Evolutionary conservation across 2,329 filamentous ascomycete species (phyloP), one percentile per base, ranked within the genome.

Genomic region (Talaromyces rugulosus): DNA sequence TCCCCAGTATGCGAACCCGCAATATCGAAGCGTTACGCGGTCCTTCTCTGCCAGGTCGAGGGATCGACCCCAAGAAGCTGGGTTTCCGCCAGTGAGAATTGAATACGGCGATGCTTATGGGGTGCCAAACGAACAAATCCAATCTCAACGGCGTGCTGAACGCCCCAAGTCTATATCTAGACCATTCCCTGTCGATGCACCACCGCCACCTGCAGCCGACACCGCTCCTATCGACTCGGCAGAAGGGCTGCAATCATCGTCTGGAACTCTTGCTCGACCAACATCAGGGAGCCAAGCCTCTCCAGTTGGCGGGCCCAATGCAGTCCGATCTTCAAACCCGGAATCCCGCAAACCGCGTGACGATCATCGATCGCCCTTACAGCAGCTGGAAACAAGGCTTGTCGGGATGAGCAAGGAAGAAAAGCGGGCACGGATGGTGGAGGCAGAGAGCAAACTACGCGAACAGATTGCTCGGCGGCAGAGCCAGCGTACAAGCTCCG

Each of bases 391-490:
- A 80, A 86, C 91, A 71, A 95, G 91, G 70, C 84, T 98, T 71
- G 90, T 89, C 75, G 92, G 90, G 77, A 94, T 97, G 75, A 96
- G 90, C 74, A 98, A 97, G 75, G 93, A 97, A 77, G 93, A 97
- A 77, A 96, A 96, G 75, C 85, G 94, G 66, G 92, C 92, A 8
- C 85, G 91, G 54, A 87, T 94, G 4, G 85, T 92, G 72, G 90
- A 94, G 69, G 92, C 92, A 5, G 94, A 97, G 74, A 83, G 87
- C 67, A 84, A 85, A 51, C 85, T 88, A 18, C 85, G 87, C 67
- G 88, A 94, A 70, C 71, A 73, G 4, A 71, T 77, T 61, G 72
- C 73, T 33, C 70, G 68, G 30, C 69, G 71, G 40, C 70, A 73
- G 28, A 66, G 66, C 8, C 68, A 69, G 30, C 66, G 57, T 64